Base-by-base conservation (phyloP, 345 rosid species). In the Bruguiera sexangula region DNA sequence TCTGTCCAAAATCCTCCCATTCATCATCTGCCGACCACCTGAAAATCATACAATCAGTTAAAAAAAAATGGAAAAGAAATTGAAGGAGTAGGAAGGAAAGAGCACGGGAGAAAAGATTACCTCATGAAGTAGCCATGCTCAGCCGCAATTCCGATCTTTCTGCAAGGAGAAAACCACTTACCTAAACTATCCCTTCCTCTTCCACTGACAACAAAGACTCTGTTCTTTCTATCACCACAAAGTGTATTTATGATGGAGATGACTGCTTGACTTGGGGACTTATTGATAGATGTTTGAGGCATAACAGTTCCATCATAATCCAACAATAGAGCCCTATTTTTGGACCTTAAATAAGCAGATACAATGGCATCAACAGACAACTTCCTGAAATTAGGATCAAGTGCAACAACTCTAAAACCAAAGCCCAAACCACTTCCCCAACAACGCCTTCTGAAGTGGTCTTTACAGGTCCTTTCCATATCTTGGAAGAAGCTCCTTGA, bases 371-470 rank as follows among this genome's bases (percentile, higher is more conserved):
- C 89, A 65, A 84, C 65, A 8, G 88, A 81, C 75, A 89, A 76
- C 72, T 89, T 89, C 67, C 70, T 76, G 80, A 89, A 89, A 73
- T 84, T 89, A 53, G 89, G 87, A 78, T 89, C 95, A 31, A 89
- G 88, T 1, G 91, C 95, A 18, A 89, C 91, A 54, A 89, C 95
- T 81, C 87, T 87, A 62, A 89, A 89, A 37, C 91, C 95, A 76
- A 86, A 89, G 75, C 95, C 77, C 56, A 88, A 81, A 27, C 94
- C 94, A 39, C 86, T 85, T 65, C 94, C 94, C 95, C 95, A 89
- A 76, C 89, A 87, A 2, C 85, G 81, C 67, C 89, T 82, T 80
- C 81, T 82, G 71, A 87, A 89, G 80, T 89, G 91, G 57, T 89
- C 91, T 76, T 75, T 89, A 66, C 91, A 89, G 3, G 82, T 75